Base-by-base conservation (phyloP, 2,329 filamentous ascomycete species). In the Aureobasidium musti region DNA sequence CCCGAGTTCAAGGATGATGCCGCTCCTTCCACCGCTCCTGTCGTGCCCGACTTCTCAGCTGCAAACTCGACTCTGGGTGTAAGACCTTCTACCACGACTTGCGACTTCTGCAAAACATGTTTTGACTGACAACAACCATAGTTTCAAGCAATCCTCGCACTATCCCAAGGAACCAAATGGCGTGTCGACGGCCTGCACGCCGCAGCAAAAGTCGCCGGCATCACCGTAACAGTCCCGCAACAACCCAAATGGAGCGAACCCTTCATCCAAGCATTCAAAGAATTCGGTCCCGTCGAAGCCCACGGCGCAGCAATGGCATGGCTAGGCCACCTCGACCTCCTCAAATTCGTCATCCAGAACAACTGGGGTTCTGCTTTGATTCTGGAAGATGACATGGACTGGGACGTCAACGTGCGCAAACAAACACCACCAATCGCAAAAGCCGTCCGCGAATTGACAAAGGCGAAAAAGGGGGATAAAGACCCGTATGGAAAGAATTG, bases 341-440 rank as follows among this genome's bases (percentile, higher is more conserved):
- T 77, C 11, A 72, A 73, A 56, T 71, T 72, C 63, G 69, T 76
- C 33, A 67, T 76, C 33, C 65, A 71, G 19, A 71, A 71, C 19
- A 69, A 65, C 5, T 66, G 69, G 17, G 70, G 71, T 37, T 72
- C 73, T 1, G 74, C 72, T 5, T 66, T 77, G 14, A 73, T 77
- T 60, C 66, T 77, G 7, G 77, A 79, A 65, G 77, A 79, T 57
- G 77, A 79, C 57, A 74, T 75, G 35, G 78, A 79, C 65, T 79
- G 74, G 74, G 77, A 79, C 65, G 69, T 77, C 6, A 69, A 70
- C 3, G 69, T 79, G 11, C 76, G 75, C 52, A 65, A 71, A 8
- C 74, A 77, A 63, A 74, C 75, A 50, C 47, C 52, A 2, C 63
- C 74, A 2, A 69, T 79, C 35, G 74, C 76, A 1, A 69, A 74